Percentiles rank a stretch among this genome's conserved stretches.
These are phyloP conservation scores for Nelumbo lutea DNA, from an alignment of 164 flowering plant genomes.

Conservation along the genomic window DNA sequence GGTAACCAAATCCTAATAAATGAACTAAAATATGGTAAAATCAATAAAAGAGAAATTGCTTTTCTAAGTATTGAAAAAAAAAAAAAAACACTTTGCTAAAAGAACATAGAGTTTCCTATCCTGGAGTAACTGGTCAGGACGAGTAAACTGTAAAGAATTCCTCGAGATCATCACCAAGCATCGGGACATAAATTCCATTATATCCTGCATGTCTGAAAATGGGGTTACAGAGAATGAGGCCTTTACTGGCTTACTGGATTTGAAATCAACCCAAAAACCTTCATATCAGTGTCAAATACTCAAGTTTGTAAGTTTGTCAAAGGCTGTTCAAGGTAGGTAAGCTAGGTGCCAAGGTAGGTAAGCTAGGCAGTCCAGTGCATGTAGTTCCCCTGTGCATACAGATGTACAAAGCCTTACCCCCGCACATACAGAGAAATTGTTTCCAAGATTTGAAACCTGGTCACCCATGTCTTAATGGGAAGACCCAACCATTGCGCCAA, in stretches of 20 bases:
- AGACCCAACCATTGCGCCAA: too few relatives aligned
- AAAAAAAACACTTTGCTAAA: background rate
- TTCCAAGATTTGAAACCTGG: too few relatives aligned
- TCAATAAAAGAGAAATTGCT: background rate
- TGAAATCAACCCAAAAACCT: conserved; percentile 48
- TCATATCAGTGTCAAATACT: conserved; percentile 30
- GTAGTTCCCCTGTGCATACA: too few relatives aligned
- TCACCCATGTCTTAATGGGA: too few relatives aligned
- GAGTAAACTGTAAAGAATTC: conserved; percentile 36
- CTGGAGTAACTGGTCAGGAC: conserved; percentile 18
- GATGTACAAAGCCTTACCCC: too few relatives aligned
- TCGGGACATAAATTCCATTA: conserved; percentile 48
- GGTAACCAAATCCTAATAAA: background rate
- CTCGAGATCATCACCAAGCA: conserved; percentile 40
- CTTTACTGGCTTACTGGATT: conserved; percentile 56
- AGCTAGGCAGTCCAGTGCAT: too few relatives aligned
- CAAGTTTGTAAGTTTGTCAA: conserved; percentile 32
- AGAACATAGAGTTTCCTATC: too few relatives aligned
- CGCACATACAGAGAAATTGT: too few relatives aligned
- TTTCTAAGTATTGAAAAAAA: too few relatives aligned
- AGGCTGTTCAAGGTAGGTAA: conserved; percentile 39
- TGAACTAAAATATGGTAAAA: background rate
- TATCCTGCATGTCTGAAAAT: conserved; percentile 37
- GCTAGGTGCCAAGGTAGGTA: conserved; percentile 42
- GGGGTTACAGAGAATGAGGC: conserved; percentile 45